Evolutionary conservation across 371 early-diverging fungal genomes (phyloP).

Genomic region (Choanephora cucurbitarum): DNA sequence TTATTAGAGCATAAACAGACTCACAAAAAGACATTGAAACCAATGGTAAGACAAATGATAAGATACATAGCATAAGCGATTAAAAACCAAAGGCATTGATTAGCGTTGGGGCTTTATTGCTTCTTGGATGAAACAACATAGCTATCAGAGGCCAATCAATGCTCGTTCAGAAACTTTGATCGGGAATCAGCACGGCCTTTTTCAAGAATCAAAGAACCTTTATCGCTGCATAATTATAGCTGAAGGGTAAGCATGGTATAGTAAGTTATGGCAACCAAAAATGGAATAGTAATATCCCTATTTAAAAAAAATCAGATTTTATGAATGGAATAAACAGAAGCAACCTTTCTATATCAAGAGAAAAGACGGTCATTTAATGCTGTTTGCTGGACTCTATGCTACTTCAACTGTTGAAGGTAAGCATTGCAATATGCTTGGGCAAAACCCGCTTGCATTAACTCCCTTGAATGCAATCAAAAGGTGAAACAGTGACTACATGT

Average conservation of each 20-base stretch:
- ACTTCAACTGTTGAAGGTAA: constrained; percentile 37
- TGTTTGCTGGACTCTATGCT: constrained; percentile 66
- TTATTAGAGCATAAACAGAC: constrained; percentile 39
- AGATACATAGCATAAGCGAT: no score
- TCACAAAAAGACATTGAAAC: constrained; percentile 39
- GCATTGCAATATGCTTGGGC: background rate
- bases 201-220: constrained; percentile 54
- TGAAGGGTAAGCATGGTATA: constrained; percentile 53
- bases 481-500: constrained; percentile 30
- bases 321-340: constrained; percentile 71
- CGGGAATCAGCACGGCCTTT: constrained; percentile 49
- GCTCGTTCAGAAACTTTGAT: constrained; percentile 67
- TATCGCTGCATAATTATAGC: constrained; percentile 69
- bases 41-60: constrained; percentile 47
- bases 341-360: constrained; percentile 62
- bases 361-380: constrained; percentile 59
- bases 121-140: constrained; percentile 47
- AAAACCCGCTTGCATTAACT: background rate
- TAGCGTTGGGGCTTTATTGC: constrained; percentile 72
- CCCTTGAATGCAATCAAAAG: background rate
- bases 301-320: constrained; percentile 68
- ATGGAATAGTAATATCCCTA: no score
- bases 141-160: constrained; percentile 57
- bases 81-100: background rate
- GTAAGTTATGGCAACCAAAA: no score